These are phyloP conservation scores for Kurtzmaniella quercitrusa DNA, from an alignment of 1,139 yeast genomes.

Conservation along the genomic window DNA sequence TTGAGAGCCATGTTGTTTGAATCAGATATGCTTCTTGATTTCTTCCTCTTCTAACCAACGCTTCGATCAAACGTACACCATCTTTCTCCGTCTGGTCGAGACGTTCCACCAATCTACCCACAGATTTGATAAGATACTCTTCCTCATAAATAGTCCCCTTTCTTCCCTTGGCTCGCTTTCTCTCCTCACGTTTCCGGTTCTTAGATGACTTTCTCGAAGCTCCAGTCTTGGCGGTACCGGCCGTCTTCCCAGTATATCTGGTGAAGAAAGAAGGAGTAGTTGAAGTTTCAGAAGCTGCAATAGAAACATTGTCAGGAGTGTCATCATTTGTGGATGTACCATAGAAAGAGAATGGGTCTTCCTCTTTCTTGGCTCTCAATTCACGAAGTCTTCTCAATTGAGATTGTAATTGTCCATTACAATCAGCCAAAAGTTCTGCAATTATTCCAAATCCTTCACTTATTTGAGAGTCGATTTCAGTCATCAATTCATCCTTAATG, in stretches of 20 bases:
- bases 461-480: slow-evolving; percentile 61
- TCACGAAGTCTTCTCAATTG: slow-evolving; percentile 84
- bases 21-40: slow-evolving; percentile 79
- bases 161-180: slow-evolving; percentile 94
- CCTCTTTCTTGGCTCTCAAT: slow-evolving; percentile 72
- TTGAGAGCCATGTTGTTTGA: slow-evolving; percentile 62
- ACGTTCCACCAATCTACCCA: slow-evolving; percentile 84
- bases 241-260: slow-evolving; percentile 91
- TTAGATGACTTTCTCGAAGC: slow-evolving; percentile 90
- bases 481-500: slow-evolving; percentile 43
- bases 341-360: slow-evolving; percentile 82
- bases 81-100: slow-evolving; percentile 72
- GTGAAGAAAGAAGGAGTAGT: slow-evolving; percentile 92
- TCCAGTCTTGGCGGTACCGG: slow-evolving; percentile 95
- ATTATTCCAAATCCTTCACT: slow-evolving; percentile 85
- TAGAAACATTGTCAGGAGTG: slow-evolving; percentile 87
- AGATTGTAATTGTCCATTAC: slow-evolving; percentile 77
- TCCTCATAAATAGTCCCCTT: slow-evolving; percentile 97
- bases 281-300: slow-evolving; percentile 92
- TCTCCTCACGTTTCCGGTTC: slow-evolving; percentile 89
- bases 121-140: slow-evolving; percentile 84
- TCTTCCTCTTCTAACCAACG: slow-evolving; percentile 67
- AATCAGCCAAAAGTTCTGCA: slow-evolving; percentile 88
- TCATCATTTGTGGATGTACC: slow-evolving; percentile 55
- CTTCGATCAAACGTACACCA: slow-evolving; percentile 69